These are phyloP conservation scores for Elongisporangium undulatum DNA, from an alignment of 352 stramenopile genomes.

Conservation along the genomic window DNA sequence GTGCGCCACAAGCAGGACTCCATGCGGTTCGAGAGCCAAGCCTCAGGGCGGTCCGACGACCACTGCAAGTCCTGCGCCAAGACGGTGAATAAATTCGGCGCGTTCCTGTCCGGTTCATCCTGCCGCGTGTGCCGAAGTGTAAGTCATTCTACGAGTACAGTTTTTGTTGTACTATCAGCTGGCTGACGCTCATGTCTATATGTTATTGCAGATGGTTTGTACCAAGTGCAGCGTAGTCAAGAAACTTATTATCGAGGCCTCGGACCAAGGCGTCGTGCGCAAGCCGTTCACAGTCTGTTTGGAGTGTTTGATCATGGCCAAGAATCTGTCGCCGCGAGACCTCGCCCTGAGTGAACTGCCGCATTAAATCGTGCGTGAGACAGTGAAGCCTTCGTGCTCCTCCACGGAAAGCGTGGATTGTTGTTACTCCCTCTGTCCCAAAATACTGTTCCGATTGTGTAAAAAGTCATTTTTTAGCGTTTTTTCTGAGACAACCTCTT, in stretches of 20 bases:
- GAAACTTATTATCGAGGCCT: constrained; percentile 46
- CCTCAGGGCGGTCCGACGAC: constrained; percentile 11
- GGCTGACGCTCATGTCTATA: not conserved
- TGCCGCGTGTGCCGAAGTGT: constrained; percentile 30
- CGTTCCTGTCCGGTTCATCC: constrained; percentile 24
- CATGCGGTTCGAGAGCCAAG: not conserved
- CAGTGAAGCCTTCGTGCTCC: not conserved
- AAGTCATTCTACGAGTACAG: not conserved
- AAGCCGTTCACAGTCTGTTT: constrained; percentile 28
- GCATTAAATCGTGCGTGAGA: not conserved
- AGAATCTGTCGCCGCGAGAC: constrained; percentile 36
- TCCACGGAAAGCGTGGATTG: not conserved
- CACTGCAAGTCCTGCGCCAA: constrained; percentile 31
- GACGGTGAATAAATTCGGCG: constrained; percentile 26
- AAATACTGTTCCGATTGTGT: too few species aligned
- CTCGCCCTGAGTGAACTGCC: constrained; percentile 15
- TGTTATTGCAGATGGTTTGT: constrained; percentile 22
- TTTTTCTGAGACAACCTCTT: too few species aligned
- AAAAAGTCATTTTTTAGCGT: too few species aligned
- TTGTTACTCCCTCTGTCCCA: too few species aligned
- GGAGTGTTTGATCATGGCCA: constrained; percentile 38
- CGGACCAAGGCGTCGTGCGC: constrained; percentile 29
- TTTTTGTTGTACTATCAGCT: not conserved
- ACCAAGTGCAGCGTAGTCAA: constrained; percentile 47
- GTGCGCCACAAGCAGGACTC: constrained; percentile 14